phyloP scores from a whole-genome alignment of 352 stramenopile genomes.

The Phytophthora multivora region DNA sequence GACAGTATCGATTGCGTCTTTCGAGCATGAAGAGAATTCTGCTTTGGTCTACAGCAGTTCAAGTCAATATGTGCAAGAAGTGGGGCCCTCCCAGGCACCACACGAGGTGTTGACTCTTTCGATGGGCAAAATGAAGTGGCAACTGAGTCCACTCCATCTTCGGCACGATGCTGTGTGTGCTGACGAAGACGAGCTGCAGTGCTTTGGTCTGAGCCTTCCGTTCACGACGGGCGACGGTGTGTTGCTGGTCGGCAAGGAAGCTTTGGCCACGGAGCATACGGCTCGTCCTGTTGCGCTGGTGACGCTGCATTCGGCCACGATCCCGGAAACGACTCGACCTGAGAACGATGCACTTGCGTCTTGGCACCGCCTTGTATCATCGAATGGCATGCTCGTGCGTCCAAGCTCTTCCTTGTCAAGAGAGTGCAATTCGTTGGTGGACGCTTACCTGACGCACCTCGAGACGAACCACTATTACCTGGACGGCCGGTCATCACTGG shows the following conservation, averaged over 20 bases:
- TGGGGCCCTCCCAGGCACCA: constrained; percentile 5
- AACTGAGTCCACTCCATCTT: constrained; percentile 30
- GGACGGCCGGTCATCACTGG: constrained; percentile 16
- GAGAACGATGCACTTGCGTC: constrained; percentile 19
- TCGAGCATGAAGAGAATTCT: constrained; percentile 14
- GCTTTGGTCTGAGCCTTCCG: constrained; percentile 41
- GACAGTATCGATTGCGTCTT: constrained; percentile 27
- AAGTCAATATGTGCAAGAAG: constrained; percentile 18
- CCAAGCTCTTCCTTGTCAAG: constrained; percentile 8
- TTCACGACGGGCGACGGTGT: constrained; percentile 23
- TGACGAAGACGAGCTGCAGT: constrained; percentile 25
- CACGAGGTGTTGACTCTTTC: constrained; percentile 44
- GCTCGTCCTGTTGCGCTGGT: constrained; percentile 16
- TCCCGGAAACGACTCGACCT: constrained; percentile 18
- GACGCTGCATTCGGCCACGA: constrained; percentile 25
- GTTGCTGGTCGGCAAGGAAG: constrained; percentile 39
- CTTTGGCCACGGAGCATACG: constrained; percentile 26
- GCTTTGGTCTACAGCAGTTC: constrained; percentile 36
- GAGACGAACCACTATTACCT: constrained; percentile 40
- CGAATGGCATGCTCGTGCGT: constrained; percentile 30
- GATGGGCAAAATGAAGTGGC: constrained; percentile 51
- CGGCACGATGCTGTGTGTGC: constrained; percentile 31
- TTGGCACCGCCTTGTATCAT: constrained; percentile 40
- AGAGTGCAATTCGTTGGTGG: constrained; percentile 34
- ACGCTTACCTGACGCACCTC: constrained; percentile 45